These are phyloP conservation scores for Ceratocystis papillata DNA, from an alignment of 2,329 filamentous ascomycete genomes.

Conservation along the genomic window DNA sequence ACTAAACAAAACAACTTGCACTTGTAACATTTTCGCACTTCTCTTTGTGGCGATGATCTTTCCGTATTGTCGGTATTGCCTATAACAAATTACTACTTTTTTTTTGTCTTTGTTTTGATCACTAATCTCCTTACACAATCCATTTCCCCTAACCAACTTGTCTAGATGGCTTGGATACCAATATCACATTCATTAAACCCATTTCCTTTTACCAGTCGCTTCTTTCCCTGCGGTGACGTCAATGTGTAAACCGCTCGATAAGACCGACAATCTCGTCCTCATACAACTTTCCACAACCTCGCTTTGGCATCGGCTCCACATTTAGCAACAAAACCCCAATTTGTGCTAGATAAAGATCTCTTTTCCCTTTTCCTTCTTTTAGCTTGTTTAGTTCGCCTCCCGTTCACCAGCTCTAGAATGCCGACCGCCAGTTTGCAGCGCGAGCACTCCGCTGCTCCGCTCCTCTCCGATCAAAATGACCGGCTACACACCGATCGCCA, in stretches of 20 bases:
- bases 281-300: background rate
- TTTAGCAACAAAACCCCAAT: background rate
- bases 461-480: slow-evolving; percentile 13
- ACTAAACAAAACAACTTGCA: background rate
- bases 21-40: background rate
- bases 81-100: background rate
- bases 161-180: slow-evolving; percentile 12
- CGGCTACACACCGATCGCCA: background rate
- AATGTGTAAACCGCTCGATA: slow-evolving; percentile 13
- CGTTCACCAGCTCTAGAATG: background rate
- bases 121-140: too few relatives aligned
- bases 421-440: slow-evolving; percentile 1
- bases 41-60: background rate
- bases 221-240: slow-evolving; percentile 2
- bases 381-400: background rate
- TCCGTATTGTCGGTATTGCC: background rate
- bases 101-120: background rate
- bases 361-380: background rate
- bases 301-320: background rate
- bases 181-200: slow-evolving; percentile 5
- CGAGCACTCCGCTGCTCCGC: slow-evolving; percentile 21
- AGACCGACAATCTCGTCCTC: slow-evolving; percentile 7
- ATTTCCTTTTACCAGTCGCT: background rate
- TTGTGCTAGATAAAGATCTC: background rate
- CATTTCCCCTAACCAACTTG: background rate